A percentile compares a stretch with the other conserved stretches of the same genome.
Conservation (phyloP, 2,329 filamentous ascomycete species). For the Diaporthe ampelina region DNA sequence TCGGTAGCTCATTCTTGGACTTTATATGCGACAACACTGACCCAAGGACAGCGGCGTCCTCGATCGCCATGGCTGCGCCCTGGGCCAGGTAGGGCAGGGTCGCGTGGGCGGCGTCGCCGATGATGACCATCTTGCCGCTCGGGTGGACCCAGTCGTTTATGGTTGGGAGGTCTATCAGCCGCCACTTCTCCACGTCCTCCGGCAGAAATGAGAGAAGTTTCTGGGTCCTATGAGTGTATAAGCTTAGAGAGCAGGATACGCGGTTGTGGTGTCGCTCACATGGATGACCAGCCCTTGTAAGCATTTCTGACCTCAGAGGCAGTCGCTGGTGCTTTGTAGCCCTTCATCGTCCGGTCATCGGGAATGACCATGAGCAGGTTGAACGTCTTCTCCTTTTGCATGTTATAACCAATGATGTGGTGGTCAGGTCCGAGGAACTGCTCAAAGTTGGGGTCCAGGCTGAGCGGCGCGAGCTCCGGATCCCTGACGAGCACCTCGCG, state of each 20-base stretch:
- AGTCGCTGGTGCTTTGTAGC: constrained; percentile 36
- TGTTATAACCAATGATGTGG: constrained; percentile 41
- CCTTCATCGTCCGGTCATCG: constrained; percentile 39
- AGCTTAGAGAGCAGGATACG: too few species aligned
- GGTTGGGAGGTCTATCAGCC: constrained; percentile 37
- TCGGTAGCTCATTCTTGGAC: constrained; percentile 5
- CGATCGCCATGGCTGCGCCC: constrained; percentile 46
- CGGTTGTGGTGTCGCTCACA: not conserved
- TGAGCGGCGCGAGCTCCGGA: constrained; percentile 36
- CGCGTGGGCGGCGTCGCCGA: constrained; percentile 65
- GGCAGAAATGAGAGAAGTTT: constrained; percentile 38
- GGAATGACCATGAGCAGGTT: constrained; percentile 41
- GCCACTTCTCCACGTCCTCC: constrained; percentile 39
- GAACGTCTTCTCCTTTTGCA: constrained; percentile 39
- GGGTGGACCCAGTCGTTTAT: constrained; percentile 37
- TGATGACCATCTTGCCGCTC: constrained; percentile 54
- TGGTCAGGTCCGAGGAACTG: constrained; percentile 39
- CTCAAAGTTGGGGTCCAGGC: constrained; percentile 39
- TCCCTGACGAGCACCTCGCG: constrained; percentile 12
- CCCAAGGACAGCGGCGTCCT: constrained; percentile 45
- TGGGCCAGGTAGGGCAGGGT: constrained; percentile 45
- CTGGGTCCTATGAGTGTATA: not conserved
- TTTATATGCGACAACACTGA: constrained; percentile 17
- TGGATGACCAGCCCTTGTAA: constrained; percentile 38
- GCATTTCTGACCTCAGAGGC: constrained; percentile 36